These are phyloP conservation scores for Wakefieldia striispora DNA, from an alignment of 768 basidiomycete genomes.

Conservation along the genomic window DNA sequence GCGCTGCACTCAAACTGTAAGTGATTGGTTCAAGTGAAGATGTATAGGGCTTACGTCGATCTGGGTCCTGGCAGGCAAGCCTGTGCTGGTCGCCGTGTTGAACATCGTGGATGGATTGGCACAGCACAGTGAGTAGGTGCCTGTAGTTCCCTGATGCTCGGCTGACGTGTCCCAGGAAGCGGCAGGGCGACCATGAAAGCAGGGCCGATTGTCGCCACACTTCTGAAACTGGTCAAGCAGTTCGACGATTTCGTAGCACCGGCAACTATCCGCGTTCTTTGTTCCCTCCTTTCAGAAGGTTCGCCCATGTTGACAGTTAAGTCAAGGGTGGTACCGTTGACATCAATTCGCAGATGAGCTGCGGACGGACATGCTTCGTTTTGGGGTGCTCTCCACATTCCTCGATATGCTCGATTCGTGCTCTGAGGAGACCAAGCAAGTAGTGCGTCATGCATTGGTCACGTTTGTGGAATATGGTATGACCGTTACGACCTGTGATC, in stretches of 20 bases:
- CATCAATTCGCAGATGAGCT: slow-evolving; percentile 13
- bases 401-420: slow-evolving; percentile 20
- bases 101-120: slow-evolving; percentile 19
- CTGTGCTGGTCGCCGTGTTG: slow-evolving; percentile 23
- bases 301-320: neutral
- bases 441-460: slow-evolving; percentile 10
- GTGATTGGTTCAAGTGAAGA: neutral
- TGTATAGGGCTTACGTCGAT: neutral
- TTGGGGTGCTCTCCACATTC: slow-evolving; percentile 13
- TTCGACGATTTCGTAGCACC: slow-evolving; percentile 31
- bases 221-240: slow-evolving; percentile 20
- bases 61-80: slow-evolving; percentile 14
- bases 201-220: slow-evolving; percentile 4
- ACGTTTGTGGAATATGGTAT: slow-evolving; percentile 19
- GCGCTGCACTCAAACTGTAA: slow-evolving; percentile 18
- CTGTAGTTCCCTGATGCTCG: neutral
- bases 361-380: slow-evolving; percentile 15
- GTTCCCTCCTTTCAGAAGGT: slow-evolving; percentile 26
- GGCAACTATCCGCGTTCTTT: slow-evolving; percentile 24
- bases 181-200: slow-evolving; percentile 10
- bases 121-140: slow-evolving; percentile 7
- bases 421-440: slow-evolving; percentile 20
- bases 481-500: neutral
- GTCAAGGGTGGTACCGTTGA: neutral
- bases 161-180: neutral